Evolutionary conservation across 1,284 basidiomycete species (phyloP).

Genomic region (Marasmius tenuissimus): DNA sequence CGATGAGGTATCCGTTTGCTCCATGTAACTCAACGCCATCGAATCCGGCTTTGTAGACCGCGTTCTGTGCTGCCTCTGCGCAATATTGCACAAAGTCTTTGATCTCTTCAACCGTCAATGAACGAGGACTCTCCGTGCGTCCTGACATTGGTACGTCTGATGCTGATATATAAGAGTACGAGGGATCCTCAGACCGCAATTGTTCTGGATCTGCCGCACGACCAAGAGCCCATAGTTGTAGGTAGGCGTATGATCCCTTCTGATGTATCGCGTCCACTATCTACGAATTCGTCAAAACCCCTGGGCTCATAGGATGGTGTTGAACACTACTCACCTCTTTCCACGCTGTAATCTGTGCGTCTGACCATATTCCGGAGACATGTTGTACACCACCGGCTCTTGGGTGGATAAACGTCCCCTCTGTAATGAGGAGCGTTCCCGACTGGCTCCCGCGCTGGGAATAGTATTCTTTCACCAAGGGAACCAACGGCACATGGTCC

Average conservation of each 20-base stretch:
- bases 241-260: constrained; percentile 41
- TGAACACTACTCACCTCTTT: constrained; percentile 26
- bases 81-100: constrained; percentile 33
- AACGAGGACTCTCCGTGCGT: constrained; percentile 13
- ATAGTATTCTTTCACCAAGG: constrained; percentile 33
- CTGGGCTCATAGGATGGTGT: neutral
- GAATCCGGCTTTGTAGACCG: constrained; percentile 26
- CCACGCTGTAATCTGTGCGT: constrained; percentile 38
- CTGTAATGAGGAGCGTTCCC: constrained; percentile 38
- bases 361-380: constrained; percentile 35
- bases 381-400: constrained; percentile 25
- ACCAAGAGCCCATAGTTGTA: constrained; percentile 48
- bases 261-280: constrained; percentile 35
- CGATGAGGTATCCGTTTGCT: constrained; percentile 36
- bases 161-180: constrained; percentile 15
- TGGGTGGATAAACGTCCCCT: constrained; percentile 33
- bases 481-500: constrained; percentile 22
- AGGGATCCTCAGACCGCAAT: constrained; percentile 23
- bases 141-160: constrained; percentile 15
- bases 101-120: constrained; percentile 32
- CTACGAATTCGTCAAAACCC: constrained; percentile 13
- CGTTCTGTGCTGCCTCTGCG: constrained; percentile 32
- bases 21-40: constrained; percentile 32
- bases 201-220: constrained; percentile 31
- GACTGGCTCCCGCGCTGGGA: constrained; percentile 30